Base-by-base conservation (phyloP, 371 early-diverging fungal genomes). In the Apophysomyces variabilis region DNA sequence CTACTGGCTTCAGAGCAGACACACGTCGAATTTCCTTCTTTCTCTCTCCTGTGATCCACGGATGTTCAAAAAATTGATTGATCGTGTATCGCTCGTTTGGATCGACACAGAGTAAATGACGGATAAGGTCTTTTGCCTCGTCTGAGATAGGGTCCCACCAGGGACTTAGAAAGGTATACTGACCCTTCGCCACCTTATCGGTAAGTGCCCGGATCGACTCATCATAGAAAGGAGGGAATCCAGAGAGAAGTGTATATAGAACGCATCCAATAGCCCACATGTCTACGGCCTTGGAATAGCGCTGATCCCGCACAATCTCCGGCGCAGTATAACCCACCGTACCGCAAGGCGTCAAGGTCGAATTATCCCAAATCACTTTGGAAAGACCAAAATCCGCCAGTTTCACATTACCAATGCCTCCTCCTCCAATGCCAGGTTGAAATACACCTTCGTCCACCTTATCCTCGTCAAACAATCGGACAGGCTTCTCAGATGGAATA, bases 201-300 rank as follows among this genome's bases (percentile, higher is more conserved):
- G 88, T 86, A 54, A 90, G 68, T 0, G 76, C 78, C 66, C 79
- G 80, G 65, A 86, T 83, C 44, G 85, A 82, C 62, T 89, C 89
- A 66, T 89, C 90, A 63, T 89, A 89, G 68, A 92, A 92, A 1
- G 93, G 93, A 64, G 91, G 92, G 69, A 87, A 90, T 0, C 92
- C 93, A 65, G 89, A 89, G 4, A 93, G 76, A 66, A 91, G 72
- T 2, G 90, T 89, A 68, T 93, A 93, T 44, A 92, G 80, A 14
- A 93, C 89, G 75, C 92, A 92, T 41, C 93, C 93, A 60, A 92
- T 78, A 1, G 92, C 90, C 92, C 92, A 93, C 87, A 91, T 87
- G 71, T 93, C 93, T 13, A 92, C 92, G 4, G 87, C 82, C 73
- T 89, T 89, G 37, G 83, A 83, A 68, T 91, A 89, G 32, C 82